These are phyloP conservation scores for Millerozyma miso DNA, from an alignment of 805 yeast genomes.

Conservation along the genomic window DNA sequence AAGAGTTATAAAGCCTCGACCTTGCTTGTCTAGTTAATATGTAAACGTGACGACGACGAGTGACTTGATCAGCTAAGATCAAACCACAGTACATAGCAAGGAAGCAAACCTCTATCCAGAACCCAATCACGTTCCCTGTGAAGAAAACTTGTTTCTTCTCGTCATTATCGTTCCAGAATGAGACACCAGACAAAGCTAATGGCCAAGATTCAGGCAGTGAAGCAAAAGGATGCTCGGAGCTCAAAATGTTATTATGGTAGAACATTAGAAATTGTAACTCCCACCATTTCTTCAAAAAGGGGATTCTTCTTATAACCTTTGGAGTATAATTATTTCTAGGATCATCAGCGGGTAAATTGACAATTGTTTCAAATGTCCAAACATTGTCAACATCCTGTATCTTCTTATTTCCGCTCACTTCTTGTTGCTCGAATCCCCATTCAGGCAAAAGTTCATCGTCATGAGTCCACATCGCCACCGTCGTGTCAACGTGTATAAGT, in stretches of 20 bases:
- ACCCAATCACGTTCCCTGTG: slow-evolving; percentile 85
- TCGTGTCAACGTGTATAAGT: slow-evolving; percentile 76
- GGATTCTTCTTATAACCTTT: slow-evolving; percentile 54
- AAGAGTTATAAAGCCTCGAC: slow-evolving; percentile 68
- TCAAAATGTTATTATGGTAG: slow-evolving; percentile 81
- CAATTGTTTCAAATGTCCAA: slow-evolving; percentile 75
- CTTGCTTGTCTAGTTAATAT: slow-evolving; percentile 60
- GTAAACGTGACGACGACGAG: slow-evolving; percentile 64
- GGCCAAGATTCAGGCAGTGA: slow-evolving; percentile 94
- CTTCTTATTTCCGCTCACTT: slow-evolving; percentile 92
- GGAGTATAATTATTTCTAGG: slow-evolving; percentile 61
- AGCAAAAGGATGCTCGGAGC: slow-evolving; percentile 92
- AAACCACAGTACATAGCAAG: slow-evolving; percentile 62
- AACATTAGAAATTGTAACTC: slow-evolving; percentile 89
- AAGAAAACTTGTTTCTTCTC: slow-evolving; percentile 75
- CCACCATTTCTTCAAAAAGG: slow-evolving; percentile 83
- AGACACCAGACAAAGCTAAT: slow-evolving; percentile 79
- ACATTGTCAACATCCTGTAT: slow-evolving; percentile 58
- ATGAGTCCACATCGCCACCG: slow-evolving; percentile 94
- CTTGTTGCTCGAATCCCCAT: slow-evolving; percentile 91
- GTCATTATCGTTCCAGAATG: slow-evolving; percentile 85
- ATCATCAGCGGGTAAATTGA: slow-evolving; percentile 51
- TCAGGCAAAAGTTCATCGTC: slow-evolving; percentile 81
- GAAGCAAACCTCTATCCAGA: slow-evolving; percentile 75
- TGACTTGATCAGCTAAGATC: slow-evolving; percentile 67